Evolutionary conservation across 2,329 filamentous ascomycete species (phyloP).

Genomic region (Nannizziopsis barbatae): DNA sequence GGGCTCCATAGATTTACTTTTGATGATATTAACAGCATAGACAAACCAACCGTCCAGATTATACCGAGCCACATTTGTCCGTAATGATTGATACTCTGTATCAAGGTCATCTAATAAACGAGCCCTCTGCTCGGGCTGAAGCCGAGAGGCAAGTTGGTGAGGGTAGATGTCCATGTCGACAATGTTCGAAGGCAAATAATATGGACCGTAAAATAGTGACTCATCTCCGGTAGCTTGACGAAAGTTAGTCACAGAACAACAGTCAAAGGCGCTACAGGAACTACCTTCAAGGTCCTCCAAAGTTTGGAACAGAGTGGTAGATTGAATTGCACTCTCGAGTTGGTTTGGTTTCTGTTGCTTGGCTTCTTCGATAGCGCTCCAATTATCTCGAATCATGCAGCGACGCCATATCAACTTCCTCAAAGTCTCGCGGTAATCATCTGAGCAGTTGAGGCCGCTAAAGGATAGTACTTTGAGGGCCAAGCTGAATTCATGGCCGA

Average conservation of each 20-base stretch:
- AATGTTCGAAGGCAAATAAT: slow-evolving; percentile 12
- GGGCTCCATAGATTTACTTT: too few relatives aligned
- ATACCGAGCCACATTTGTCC: slow-evolving; percentile 54
- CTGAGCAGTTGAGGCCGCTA: slow-evolving; percentile 44
- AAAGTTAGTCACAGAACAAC: slow-evolving; percentile 4
- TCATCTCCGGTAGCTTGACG: slow-evolving; percentile 16
- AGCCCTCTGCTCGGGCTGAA: slow-evolving; percentile 44
- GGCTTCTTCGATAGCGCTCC: slow-evolving; percentile 67
- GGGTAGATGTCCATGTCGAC: slow-evolving; percentile 22
- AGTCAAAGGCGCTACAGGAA: slow-evolving; percentile 20
- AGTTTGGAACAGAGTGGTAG: slow-evolving; percentile 59
- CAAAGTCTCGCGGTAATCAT: slow-evolving; percentile 48
- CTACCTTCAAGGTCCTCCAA: slow-evolving; percentile 54
- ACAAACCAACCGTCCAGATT: slow-evolving; percentile 59
- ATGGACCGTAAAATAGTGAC: slow-evolving; percentile 1
- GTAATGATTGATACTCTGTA: slow-evolving; percentile 57
- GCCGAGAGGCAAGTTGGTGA: slow-evolving; percentile 23
- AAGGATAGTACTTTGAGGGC: slow-evolving; percentile 50
- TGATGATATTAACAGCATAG: too few relatives aligned
- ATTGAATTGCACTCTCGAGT: slow-evolving; percentile 49
- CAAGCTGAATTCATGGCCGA: slow-evolving; percentile 56
- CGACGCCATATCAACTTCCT: slow-evolving; percentile 73
- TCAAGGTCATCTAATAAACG: slow-evolving; percentile 61
- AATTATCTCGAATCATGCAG: slow-evolving; percentile 73
- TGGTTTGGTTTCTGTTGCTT: slow-evolving; percentile 60